A percentile compares a stretch with the other conserved stretches of the same genome.
phyloP scores from a whole-genome alignment of 1,284 basidiomycete species.

The Cryptococcus wingfieldii region DNA sequence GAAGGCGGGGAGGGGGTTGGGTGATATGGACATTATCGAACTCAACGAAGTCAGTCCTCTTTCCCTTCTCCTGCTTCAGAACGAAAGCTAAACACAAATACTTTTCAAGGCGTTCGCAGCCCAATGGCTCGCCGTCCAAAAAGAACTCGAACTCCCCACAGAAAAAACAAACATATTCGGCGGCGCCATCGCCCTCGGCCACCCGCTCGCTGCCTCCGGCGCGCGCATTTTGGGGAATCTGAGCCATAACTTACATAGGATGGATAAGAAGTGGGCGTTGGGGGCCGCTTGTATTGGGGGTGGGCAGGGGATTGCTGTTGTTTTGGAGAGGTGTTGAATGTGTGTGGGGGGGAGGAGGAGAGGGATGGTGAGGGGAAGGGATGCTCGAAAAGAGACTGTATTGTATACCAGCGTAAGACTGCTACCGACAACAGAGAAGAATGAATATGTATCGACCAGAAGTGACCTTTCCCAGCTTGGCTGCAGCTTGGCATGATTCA shows the following conservation, averaged over 20 bases:
- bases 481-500: too few relatives aligned
- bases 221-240: constrained; percentile 55
- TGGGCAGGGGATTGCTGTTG: constrained; percentile 45
- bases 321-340: constrained; percentile 32
- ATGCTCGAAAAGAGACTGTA: too few relatives aligned
- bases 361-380: background rate
- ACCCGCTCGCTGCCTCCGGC: constrained; percentile 55
- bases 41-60: constrained; percentile 50
- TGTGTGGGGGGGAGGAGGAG: background rate
- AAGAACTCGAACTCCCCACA: constrained; percentile 53
- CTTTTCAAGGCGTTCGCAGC: constrained; percentile 52
- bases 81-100: background rate
- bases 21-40: constrained; percentile 56
- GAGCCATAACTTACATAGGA: constrained; percentile 53
- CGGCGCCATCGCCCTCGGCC: constrained; percentile 53
- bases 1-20: constrained; percentile 42
- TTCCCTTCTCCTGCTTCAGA: too few relatives aligned
- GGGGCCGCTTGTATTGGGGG: constrained; percentile 57
- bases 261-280: constrained; percentile 55
- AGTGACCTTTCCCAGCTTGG: too few relatives aligned
- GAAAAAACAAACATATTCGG: constrained; percentile 57
- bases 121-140: constrained; percentile 56
- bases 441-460: too few relatives aligned
- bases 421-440: too few relatives aligned
- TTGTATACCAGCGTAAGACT: too few relatives aligned